Percentiles rank a stretch among this genome's conserved stretches.
Evolutionary conservation across 331 rosid species (phyloP).

Genomic region (Arachis monticola): DNA sequence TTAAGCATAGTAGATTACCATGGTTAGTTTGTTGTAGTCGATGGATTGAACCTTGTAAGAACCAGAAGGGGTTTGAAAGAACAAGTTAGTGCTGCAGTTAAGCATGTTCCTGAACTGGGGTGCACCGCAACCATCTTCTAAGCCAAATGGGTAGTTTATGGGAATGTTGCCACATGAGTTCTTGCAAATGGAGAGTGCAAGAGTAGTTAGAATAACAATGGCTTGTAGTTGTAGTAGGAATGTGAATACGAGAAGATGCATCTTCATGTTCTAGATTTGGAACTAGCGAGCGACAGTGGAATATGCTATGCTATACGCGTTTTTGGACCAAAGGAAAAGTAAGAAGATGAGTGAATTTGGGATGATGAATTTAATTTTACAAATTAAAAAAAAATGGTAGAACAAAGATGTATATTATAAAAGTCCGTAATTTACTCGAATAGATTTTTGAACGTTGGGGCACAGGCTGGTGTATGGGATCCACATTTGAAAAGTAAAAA

Average conservation of each 20-base stretch:
- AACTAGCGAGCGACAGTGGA: not conserved
- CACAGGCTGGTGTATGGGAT: conserved; percentile 57
- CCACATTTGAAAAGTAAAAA: conserved; percentile 45
- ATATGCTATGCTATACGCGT: too few relatives aligned
- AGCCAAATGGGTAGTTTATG: conserved; percentile 76
- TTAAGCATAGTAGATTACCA: conserved; percentile 50
- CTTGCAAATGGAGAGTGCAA: conserved; percentile 68
- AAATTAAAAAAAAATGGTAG: not conserved
- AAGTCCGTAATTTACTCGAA: conserved; percentile 58
- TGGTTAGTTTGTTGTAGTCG: conserved; percentile 58
- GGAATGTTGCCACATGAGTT: conserved; percentile 70
- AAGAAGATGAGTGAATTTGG: conserved; percentile 17
- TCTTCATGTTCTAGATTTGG: conserved; percentile 4
- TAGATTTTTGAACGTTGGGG: conserved; percentile 45
- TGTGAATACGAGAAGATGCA: conserved; percentile 31
- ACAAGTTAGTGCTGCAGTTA: conserved; percentile 72
- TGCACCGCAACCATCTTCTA: conserved; percentile 92
- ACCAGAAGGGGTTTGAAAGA: conserved; percentile 87
- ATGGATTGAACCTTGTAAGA: conserved; percentile 84
- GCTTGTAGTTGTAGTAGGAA: conserved; percentile 36
- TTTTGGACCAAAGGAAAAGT: not conserved
- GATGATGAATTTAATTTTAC: conserved; percentile 17
- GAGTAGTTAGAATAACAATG: conserved; percentile 20
- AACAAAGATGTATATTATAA: not conserved
- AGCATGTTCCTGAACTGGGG: conserved; percentile 83